Conservation (phyloP, 176 grass and related monocot genomes). For the Panicum miliaceum region DNA sequence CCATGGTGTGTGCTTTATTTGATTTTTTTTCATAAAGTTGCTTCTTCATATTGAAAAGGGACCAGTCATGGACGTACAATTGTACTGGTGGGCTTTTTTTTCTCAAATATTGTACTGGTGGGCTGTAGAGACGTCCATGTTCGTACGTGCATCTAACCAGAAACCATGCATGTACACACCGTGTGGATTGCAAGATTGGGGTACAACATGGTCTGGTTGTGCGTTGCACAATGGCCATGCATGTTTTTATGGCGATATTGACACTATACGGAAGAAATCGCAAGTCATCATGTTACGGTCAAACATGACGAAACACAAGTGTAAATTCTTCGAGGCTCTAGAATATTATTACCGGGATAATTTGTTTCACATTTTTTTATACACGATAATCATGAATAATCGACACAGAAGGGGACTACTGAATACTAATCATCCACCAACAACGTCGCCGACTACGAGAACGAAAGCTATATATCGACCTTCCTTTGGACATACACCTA, state of each 20-base stretch:
- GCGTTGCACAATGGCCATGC: neutral
- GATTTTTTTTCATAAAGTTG: too few relatives aligned
- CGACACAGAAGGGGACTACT: neutral
- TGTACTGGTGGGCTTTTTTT: neutral
- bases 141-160: too few relatives aligned
- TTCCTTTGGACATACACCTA: neutral
- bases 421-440: neutral
- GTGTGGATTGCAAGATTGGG: neutral
- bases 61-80: neutral
- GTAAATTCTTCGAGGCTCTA: too few relatives aligned
- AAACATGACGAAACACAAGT: neutral
- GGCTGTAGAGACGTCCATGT: neutral
- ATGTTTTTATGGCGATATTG: constrained; percentile 5
- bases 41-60: neutral
- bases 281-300: neutral
- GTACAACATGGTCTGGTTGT: neutral
- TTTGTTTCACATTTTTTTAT: neutral
- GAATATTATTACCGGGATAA: too few relatives aligned
- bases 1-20: too few relatives aligned
- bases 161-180: neutral
- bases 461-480: neutral
- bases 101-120: neutral
- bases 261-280: neutral
- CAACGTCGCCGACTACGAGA: neutral
- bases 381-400: neutral